Evolutionary conservation across 2,329 filamentous ascomycete species (phyloP), one percentile per base, ranked within the genome.

Genomic region (Monilinia laxa): DNA sequence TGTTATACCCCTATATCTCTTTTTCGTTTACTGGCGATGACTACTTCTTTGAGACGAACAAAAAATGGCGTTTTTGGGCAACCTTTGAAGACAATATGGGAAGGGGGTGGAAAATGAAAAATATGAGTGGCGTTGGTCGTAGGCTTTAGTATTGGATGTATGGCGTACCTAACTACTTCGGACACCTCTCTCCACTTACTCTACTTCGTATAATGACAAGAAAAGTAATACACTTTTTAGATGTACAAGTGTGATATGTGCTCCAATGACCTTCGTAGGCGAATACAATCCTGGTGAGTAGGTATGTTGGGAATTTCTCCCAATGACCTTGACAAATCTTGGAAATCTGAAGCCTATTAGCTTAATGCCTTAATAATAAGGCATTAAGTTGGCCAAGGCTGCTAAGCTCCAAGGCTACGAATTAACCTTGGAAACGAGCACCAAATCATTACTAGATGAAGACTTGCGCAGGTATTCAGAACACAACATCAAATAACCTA

Each of bases 1-100:
- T 66, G 47, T 52, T 60, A 66, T 66, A 66, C 64, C 64, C 64
- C 47, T 5, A 59, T 59, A 38, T 59, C 55, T 59, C 52, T 56
- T 65, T 65, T 65, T 59, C 52, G 31, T 31, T 58, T 31, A 65
- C 28, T 58, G 63, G 38, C n/a, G 4, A 64, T 58, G 62, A 58
- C 18, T 49, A 35, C n/a, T 35, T 12, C 9, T 12, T 16, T 59
- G 23, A 47, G 55, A 64, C 35, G 42, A 55, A 42, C 28, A 52
- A 65, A 64, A 55, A 40, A 11, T 59, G 63, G 63, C 54, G 63
- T 64, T 49, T 25, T 23, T 49, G 42, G 40, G 45, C 40, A 57
- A 51, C 25, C 51, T 49, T 57, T 20, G 12, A 28, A 65, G 16
- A 65, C 31, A 35, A 59, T 47, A 42, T n/a, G 52, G 47, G 35